Evolutionary conservation across 306 rosid species (phyloP), one percentile per base, ranked within the genome.

Genomic region (Vicia villosa): DNA sequence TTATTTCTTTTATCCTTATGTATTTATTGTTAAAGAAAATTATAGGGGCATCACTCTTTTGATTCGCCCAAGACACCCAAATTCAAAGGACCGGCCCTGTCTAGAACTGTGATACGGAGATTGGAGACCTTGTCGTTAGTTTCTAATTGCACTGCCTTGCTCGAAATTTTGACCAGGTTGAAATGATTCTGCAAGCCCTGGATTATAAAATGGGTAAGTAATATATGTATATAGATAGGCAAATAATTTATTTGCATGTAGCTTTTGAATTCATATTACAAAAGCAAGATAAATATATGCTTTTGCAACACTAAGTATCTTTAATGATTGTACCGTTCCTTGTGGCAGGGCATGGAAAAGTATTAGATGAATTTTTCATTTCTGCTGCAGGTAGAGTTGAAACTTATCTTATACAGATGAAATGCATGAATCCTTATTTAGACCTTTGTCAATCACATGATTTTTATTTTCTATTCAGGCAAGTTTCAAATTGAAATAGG

Each of bases 161-260:
- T 77, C 49, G 26, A 43, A 45, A 63, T 66, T 70, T 41, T 46
- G 42, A 72, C 51, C 92, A 86, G 92, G 92, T 86, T 82, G 90
- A 83, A 84, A 82, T 93, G 94, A 93, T 90, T 83, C 88, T 90
- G 34, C 98, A 93, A 82, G 98, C 98, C 5, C 68, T 93, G 81
- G 98, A 93, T 79, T 88, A 90, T 82, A 97, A 93, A 88, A 76
- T 63, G 15, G 91, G 97, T 93, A 76, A 76, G 90, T 74, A 58
- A 37, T 72, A 34, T 41, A 42, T 72, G 58, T n/a, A n/a, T 63
- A 37, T 72, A 34, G 42, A 37, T 73, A 63, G 22, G 24, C 58
- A 50, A 28, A 62, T 70, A 24, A 8, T 55, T 5, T 30, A 30
- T 69, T 32, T 75, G 68, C 74, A 36, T 69, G 17, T 66, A 24